These are phyloP conservation scores for Linnemannia schmuckeri DNA, from an alignment of 192 early-diverging fungal species.

Conservation along the genomic window DNA sequence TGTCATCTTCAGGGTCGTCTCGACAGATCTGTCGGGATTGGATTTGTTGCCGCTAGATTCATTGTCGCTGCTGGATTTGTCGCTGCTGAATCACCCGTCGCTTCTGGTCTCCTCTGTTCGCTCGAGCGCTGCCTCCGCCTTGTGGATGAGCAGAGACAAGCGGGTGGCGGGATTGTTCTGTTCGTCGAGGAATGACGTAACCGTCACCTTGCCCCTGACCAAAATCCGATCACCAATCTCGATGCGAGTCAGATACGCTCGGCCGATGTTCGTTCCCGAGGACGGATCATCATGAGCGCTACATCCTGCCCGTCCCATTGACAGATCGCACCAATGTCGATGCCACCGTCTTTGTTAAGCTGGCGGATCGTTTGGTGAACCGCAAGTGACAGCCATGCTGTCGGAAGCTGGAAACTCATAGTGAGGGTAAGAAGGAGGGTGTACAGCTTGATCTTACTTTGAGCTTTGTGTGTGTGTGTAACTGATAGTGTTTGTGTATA, in stretches of 20 bases:
- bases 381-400: conserved; percentile 3
- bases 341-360: background rate
- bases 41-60: background rate
- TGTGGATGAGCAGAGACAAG: background rate
- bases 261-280: conserved; percentile 1
- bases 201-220: conserved; percentile 7
- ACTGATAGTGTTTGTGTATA: no score
- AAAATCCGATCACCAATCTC: conserved; percentile 8
- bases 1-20: conserved; percentile 1
- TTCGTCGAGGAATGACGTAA: background rate
- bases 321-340: background rate
- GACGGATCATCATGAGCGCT: conserved; percentile 6
- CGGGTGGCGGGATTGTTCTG: background rate
- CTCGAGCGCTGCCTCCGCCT: background rate
- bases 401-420: conserved; percentile 10
- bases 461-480: background rate
- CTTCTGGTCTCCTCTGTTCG: background rate
- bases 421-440: background rate
- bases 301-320: conserved; percentile 10
- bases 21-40: background rate
- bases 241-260: background rate
- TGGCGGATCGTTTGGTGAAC: background rate
- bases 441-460: background rate
- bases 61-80: background rate
- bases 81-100: background rate